These are phyloP conservation scores for Tephrocybe sp. DNA, from an alignment of 768 basidiomycete genomes.

Conservation along the genomic window DNA sequence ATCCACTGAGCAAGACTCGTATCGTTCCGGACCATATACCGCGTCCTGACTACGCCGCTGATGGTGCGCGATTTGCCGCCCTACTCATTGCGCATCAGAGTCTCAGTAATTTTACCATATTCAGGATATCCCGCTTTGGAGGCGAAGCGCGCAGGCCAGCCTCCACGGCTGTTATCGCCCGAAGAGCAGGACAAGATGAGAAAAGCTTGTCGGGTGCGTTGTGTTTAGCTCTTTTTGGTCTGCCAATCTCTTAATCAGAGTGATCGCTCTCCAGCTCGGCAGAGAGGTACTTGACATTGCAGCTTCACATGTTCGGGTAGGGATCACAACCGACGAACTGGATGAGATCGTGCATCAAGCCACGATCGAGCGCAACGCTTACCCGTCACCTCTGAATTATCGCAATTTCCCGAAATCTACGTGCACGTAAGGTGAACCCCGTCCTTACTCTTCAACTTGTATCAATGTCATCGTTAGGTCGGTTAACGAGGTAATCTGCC, in stretches of 20 bases:
- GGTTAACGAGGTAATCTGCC: slow-evolving; percentile 94
- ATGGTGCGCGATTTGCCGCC: slow-evolving; percentile 33
- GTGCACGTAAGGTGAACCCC: slow-evolving; percentile 73
- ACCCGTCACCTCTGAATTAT: slow-evolving; percentile 94
- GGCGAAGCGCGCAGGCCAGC: slow-evolving; percentile 51
- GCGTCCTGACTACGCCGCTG: slow-evolving; percentile 82
- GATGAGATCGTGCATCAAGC: slow-evolving; percentile 94
- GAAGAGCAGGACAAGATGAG: slow-evolving; percentile 92
- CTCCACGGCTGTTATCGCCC: slow-evolving; percentile 59
- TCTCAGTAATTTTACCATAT: slow-evolving; percentile 13
- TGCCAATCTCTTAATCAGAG: neutral
- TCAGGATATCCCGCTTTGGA: slow-evolving; percentile 63
- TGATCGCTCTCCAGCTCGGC: slow-evolving; percentile 52
- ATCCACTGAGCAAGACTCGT: slow-evolving; percentile 82
- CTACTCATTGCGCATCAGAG: slow-evolving; percentile 4
- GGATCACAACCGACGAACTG: slow-evolving; percentile 92
- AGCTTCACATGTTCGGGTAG: slow-evolving; percentile 83
- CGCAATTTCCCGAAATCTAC: slow-evolving; percentile 90
- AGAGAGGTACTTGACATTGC: slow-evolving; percentile 93
- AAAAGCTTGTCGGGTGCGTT: slow-evolving; percentile 75
- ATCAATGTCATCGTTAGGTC: slow-evolving; percentile 45
- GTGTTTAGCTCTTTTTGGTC: neutral
- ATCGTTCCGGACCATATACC: slow-evolving; percentile 79
- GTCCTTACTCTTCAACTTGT: neutral
- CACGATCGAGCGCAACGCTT: slow-evolving; percentile 84